Conservation (phyloP, 2,329 filamentous ascomycete species). For the Madurella fahalii region DNA sequence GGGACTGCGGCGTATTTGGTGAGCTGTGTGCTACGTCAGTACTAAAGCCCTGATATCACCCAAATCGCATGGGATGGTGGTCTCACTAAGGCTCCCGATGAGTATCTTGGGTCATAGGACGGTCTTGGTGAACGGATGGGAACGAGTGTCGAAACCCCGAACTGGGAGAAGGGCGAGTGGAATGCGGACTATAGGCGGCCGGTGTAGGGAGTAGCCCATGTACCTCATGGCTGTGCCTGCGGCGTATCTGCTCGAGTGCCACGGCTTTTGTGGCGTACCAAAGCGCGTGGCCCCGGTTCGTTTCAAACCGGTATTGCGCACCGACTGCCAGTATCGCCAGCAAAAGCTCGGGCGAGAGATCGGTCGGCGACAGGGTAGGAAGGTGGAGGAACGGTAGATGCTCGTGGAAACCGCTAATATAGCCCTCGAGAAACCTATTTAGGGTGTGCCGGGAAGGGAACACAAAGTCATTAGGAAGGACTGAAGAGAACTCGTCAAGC, state of each 20-base stretch:
- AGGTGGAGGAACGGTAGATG: conserved; percentile 63
- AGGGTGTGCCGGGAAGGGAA: conserved; percentile 67
- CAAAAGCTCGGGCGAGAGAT: conserved; percentile 64
- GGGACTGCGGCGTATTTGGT: conserved; percentile 55
- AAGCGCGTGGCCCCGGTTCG: conserved; percentile 53
- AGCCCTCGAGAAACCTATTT: conserved; percentile 65
- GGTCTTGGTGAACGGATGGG: conserved; percentile 54
- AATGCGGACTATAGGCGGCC: conserved; percentile 57
- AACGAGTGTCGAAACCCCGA: conserved; percentile 56
- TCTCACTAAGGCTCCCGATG: conserved; percentile 58
- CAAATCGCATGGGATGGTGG: background rate
- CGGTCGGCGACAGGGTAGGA: conserved; percentile 59
- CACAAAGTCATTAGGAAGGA: conserved; percentile 59
- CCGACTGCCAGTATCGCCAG: conserved; percentile 65
- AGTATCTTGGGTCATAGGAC: conserved; percentile 54
- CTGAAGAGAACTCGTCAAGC: conserved; percentile 58
- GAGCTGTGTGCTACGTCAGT: conserved; percentile 40
- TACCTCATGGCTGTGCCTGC: conserved; percentile 53
- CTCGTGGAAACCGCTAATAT: conserved; percentile 61
- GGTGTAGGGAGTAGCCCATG: conserved; percentile 54
- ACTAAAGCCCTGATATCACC: background rate
- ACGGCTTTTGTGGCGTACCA: conserved; percentile 60
- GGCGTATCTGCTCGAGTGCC: conserved; percentile 54
- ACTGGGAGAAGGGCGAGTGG: conserved; percentile 55
- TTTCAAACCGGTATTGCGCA: conserved; percentile 62